Conservation (phyloP, 345 rosid genomes). For the Salix exigua region DNA sequence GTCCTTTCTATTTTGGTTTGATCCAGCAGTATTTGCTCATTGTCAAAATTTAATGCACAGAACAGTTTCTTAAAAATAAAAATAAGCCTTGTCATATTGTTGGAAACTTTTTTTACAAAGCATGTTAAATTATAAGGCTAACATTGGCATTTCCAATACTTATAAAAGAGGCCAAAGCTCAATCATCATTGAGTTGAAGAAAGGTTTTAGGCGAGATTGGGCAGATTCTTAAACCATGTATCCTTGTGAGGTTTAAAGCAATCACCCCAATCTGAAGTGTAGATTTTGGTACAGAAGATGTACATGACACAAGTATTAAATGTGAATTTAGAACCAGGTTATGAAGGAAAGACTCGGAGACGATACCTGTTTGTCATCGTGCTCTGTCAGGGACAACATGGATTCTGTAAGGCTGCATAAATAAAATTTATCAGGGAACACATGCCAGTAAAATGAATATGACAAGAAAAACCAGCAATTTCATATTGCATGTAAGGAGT, state of each 20-base stretch:
- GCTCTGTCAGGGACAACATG: constrained; percentile 88
- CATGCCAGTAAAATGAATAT: not conserved
- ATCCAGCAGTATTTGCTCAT: not conserved
- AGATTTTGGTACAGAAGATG: not conserved
- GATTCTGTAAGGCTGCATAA: constrained; percentile 81
- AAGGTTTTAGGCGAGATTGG: not conserved
- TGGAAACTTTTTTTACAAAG: not conserved
- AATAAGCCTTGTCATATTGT: not conserved
- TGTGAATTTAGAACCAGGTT: not conserved
- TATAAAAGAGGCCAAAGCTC: not conserved
- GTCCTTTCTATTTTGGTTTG: not conserved
- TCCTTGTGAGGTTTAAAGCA: not conserved
- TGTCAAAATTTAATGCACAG: not conserved
- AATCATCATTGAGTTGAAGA: not conserved
- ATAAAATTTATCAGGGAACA: constrained; percentile 12
- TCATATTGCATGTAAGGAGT: not conserved
- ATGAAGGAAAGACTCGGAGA: not conserved
- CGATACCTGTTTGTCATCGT: constrained; percentile 80
- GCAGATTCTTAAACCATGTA: not conserved
- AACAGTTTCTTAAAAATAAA: not conserved
- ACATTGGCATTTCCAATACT: not conserved
- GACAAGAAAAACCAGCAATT: not conserved
- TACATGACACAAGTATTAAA: not conserved
- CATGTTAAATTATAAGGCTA: not conserved
- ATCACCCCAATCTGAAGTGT: not conserved